These are phyloP conservation scores for Xerocomellus chrysenteron DNA, from an alignment of 768 basidiomycete species.

Conservation along the genomic window DNA sequence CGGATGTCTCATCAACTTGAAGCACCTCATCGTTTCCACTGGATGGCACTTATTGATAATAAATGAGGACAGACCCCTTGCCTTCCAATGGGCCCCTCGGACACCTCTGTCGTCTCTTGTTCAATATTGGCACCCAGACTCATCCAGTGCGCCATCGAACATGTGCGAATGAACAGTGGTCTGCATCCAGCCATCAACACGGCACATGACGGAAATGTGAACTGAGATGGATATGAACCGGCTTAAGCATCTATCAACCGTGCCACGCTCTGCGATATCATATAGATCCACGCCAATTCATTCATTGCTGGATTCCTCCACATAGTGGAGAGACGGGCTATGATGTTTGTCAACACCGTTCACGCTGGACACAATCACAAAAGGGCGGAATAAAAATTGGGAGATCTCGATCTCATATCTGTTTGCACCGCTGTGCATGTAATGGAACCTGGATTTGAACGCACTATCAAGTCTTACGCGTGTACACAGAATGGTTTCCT, in stretches of 20 bases:
- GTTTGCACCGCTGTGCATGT: too few relatives aligned
- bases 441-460: too few relatives aligned
- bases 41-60: not conserved
- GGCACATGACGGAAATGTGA: too few relatives aligned
- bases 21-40: not conserved
- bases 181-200: not conserved
- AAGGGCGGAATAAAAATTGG: too few relatives aligned
- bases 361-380: not conserved
- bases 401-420: not conserved
- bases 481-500: not conserved
- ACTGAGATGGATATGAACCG: slow-evolving; percentile 1
- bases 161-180: not conserved
- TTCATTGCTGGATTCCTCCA: slow-evolving; percentile 1
- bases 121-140: not conserved
- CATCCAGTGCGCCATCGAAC: not conserved
- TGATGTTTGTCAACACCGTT: not conserved
- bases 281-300: not conserved
- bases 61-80: not conserved
- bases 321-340: slow-evolving; percentile 7
- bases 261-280: slow-evolving; percentile 5
- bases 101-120: not conserved
- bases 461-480: too few relatives aligned
- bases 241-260: not conserved
- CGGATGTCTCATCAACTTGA: not conserved
- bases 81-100: not conserved